phyloP scores from a whole-genome alignment of 2,329 filamentous ascomycete genomes.

The Diplodia corticola region DNA sequence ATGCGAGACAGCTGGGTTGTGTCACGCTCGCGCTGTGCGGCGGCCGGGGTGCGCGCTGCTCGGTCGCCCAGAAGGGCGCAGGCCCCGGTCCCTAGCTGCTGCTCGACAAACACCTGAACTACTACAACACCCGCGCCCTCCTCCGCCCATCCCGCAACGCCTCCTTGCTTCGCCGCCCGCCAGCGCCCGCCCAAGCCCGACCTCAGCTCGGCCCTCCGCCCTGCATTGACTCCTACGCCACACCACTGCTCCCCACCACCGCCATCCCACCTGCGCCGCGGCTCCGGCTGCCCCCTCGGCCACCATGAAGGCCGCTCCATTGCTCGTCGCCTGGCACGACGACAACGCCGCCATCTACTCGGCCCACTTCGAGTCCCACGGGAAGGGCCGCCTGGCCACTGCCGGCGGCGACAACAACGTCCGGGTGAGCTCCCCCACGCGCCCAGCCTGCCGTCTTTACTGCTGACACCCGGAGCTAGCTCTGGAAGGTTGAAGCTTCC shows the following conservation, averaged over 20 bases:
- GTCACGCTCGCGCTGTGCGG: neutral
- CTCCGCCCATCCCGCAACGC: conserved; percentile 14
- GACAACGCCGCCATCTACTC: conserved; percentile 97
- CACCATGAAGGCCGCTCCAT: conserved; percentile 88
- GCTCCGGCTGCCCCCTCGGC: conserved; percentile 17
- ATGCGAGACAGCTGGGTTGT: conserved; percentile 1
- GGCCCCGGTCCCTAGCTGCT: conserved; percentile 5
- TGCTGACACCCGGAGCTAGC: conserved; percentile 51
- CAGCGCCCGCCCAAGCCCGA: neutral
- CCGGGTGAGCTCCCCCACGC: conserved; percentile 62
- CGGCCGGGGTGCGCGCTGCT: neutral
- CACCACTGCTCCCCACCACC: neutral
- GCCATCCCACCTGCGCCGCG: neutral
- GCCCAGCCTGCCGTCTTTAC: neutral
- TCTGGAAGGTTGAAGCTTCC: conserved; percentile 86
- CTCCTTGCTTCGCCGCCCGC: conserved; percentile 22
- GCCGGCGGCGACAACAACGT: conserved; percentile 97
- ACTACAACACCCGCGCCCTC: conserved; percentile 1
- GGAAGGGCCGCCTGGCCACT: conserved; percentile 88
- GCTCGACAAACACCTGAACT: conserved; percentile 16
- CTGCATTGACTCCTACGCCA: conserved; percentile 1
- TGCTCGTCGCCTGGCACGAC: conserved; percentile 99
- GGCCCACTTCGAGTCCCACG: conserved; percentile 90
- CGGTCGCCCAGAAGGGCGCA: conserved; percentile 10
- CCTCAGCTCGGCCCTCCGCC: neutral